A percentile compares a stretch with the other conserved stretches of the same genome.
Evolutionary conservation across 176 grass and related monocot genomes (phyloP).

Genomic region (Zea mays): DNA sequence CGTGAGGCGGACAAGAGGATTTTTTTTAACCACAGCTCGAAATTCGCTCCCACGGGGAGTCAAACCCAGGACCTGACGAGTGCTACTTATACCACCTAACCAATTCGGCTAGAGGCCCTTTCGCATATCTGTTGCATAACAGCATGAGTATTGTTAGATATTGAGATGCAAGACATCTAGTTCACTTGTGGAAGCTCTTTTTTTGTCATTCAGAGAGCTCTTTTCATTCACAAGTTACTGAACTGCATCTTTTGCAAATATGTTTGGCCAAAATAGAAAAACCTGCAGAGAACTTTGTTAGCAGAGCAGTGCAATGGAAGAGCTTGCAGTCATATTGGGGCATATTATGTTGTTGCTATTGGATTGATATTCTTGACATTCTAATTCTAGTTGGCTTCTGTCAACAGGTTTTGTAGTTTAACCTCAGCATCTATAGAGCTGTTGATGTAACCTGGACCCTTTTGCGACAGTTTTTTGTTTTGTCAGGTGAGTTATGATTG

Average conservation of each 20-base stretch:
- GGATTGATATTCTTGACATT: not conserved
- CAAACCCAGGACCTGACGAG: too few relatives aligned
- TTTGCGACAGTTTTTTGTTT: not conserved
- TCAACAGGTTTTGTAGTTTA: slow-evolving; percentile 26
- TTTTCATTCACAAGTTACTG: too few relatives aligned
- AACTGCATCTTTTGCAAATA: slow-evolving; percentile 20
- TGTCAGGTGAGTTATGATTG: slow-evolving; percentile 12
- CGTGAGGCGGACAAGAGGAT: too few relatives aligned
- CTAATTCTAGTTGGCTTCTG: not conserved
- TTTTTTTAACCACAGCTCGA: too few relatives aligned
- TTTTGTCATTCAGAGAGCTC: too few relatives aligned
- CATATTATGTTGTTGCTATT: not conserved
- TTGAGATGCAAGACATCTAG: too few relatives aligned
- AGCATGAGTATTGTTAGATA: too few relatives aligned
- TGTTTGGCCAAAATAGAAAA: slow-evolving; percentile 1
- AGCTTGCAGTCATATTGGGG: not conserved
- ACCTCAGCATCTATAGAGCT: slow-evolving; percentile 2
- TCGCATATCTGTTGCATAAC: too few relatives aligned
- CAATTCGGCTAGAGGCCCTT: too few relatives aligned
- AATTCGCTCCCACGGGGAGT: too few relatives aligned
- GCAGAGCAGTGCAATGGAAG: not conserved
- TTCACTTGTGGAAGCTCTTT: too few relatives aligned
- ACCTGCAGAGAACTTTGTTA: not conserved
- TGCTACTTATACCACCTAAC: too few relatives aligned
- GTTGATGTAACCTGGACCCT: not conserved